Evolutionary conservation across 257 asterid genomes (phyloP), one percentile per base, ranked within the genome.

Genomic region (Pogostemon cablin): DNA sequence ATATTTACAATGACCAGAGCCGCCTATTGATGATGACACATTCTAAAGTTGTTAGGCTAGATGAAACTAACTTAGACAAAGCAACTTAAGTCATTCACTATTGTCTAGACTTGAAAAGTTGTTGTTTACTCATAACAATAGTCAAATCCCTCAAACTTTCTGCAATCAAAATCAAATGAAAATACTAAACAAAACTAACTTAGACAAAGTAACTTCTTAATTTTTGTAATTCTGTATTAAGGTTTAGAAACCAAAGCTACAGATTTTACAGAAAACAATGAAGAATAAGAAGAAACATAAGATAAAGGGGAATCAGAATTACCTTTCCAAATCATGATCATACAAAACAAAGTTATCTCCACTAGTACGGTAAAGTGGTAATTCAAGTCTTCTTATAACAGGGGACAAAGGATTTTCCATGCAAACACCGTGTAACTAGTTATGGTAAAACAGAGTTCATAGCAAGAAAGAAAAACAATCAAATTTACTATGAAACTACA

Each of bases 401-500:
- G 92, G 83, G 62, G 98, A 96, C 79, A 92, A 77, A 10, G 98
- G 98, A 77, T 92, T 92, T 75, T 92, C 96, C 70, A 87, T 84
- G 86, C 96, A 87, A 68, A 90, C 98, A 47, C 98, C 98, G 78
- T 92, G 96, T 71, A 39, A 57, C 60, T n/a, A 67, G 50, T 32
- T 17, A 17, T 40, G 12, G 9, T 40, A 68, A 25, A 40, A 68
- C 52, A 55, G 32, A 34, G 61, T 6, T 46, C 4, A 34, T 39
- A 10, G 50, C 55, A n/a, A 53, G 37, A 67, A n/a, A 53, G 65
- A n/a, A n/a, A n/a, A n/a, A n/a, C n/a, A n/a, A n/a, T n/a, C n/a
- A n/a, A n/a, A n/a, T n/a, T 72, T 85, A 93, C 99, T 97, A 93
- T 62, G 99, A 93, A 69, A 97, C 99, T n/a, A n/a, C n/a, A n/a